A percentile compares a stretch with the other conserved stretches of the same genome.
Conservation (phyloP, 176 grass and related monocot genomes). For the Avena sativa region DNA sequence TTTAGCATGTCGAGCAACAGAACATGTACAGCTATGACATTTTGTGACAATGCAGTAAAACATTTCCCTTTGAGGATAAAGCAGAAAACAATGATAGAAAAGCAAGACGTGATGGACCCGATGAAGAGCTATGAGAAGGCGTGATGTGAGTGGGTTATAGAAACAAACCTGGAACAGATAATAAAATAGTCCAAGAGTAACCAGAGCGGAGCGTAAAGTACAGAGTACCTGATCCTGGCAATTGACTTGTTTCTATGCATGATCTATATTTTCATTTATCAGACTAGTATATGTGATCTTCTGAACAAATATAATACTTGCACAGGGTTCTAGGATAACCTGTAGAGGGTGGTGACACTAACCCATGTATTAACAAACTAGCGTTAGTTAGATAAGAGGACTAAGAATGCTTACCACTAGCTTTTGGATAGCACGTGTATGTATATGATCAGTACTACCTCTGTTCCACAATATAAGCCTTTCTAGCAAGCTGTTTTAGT, state of each 20-base stretch:
- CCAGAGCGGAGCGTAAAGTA: conserved; percentile 4
- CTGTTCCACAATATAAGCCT: too few relatives aligned
- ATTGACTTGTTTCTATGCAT: conserved; percentile 22
- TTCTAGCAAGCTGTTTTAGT: too few relatives aligned
- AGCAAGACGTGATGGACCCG: neutral
- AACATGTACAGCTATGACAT: neutral
- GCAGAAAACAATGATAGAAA: neutral
- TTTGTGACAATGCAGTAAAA: neutral
- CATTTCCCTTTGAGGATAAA: neutral
- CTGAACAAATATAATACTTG: conserved; percentile 6
- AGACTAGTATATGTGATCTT: conserved; percentile 35
- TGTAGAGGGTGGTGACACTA: conserved; percentile 15
- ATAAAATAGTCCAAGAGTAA: conserved; percentile 39
- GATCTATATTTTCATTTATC: conserved; percentile 22
- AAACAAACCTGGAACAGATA: conserved; percentile 2
- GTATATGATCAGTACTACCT: neutral
- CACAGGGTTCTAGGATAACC: conserved; percentile 29
- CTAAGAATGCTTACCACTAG: conserved; percentile 37
- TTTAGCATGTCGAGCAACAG: neutral
- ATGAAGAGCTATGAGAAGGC: conserved; percentile 2
- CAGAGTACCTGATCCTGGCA: conserved; percentile 8
- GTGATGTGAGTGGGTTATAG: conserved; percentile 9
- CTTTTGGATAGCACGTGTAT: conserved; percentile 39
- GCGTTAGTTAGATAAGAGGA: conserved; percentile 35
- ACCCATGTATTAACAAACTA: conserved; percentile 28